Conservation (phyloP, 1,139 yeast species). For the Diutina pseudorugosa region DNA sequence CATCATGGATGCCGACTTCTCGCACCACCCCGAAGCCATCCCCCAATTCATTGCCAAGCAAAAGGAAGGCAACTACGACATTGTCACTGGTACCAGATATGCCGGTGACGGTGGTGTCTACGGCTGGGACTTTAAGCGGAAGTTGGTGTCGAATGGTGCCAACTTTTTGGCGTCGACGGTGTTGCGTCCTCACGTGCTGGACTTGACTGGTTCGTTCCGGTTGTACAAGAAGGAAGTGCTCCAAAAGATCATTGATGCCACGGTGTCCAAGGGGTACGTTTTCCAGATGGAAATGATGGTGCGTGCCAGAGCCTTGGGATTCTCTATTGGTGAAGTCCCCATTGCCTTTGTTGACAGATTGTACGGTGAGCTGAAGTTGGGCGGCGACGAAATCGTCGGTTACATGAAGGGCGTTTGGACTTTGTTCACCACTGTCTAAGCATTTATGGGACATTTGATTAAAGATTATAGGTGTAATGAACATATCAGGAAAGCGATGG, state of each 20-base stretch:
- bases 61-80: constrained; percentile 51
- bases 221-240: constrained; percentile 63
- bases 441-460: neutral
- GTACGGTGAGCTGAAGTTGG: constrained; percentile 71
- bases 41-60: constrained; percentile 67
- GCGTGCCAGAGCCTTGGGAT: constrained; percentile 61
- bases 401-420: constrained; percentile 69
- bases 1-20: constrained; percentile 81
- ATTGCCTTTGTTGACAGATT: constrained; percentile 71
- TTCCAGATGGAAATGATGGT: constrained; percentile 91
- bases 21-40: constrained; percentile 73
- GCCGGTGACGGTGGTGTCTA: constrained; percentile 77
- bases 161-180: constrained; percentile 65
- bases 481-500: neutral
- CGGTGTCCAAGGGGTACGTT: constrained; percentile 71
- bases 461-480: neutral
- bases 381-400: constrained; percentile 74
- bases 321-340: constrained; percentile 69
- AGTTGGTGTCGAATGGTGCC: constrained; percentile 71
- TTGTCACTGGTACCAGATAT: constrained; percentile 79
- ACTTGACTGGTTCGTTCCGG: constrained; percentile 71
- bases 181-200: constrained; percentile 63
- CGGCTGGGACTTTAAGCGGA: constrained; percentile 80
- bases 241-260: constrained; percentile 53
- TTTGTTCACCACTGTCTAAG: constrained; percentile 48